Evolutionary conservation across 305 asterid species (phyloP), one percentile per base, ranked within the genome.

Genomic region (Fraxinus nigra): DNA sequence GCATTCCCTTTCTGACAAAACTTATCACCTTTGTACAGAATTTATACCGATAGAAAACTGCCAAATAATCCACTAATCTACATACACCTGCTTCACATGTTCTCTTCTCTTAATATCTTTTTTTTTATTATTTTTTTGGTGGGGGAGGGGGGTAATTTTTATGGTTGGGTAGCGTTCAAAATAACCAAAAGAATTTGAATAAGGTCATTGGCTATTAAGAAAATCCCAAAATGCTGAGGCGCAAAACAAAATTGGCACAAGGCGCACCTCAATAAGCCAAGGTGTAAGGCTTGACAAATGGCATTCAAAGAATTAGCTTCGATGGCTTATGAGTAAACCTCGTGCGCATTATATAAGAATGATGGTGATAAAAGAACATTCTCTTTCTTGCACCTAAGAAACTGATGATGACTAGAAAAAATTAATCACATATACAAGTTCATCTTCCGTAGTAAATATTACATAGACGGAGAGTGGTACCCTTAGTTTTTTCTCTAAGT

Each of bases 401-500:
- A 20, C 2, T 1, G 33, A 26, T 24, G 61, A 30, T 22, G 34
- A 16, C 30, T 4, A 81, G 43, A 35, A 51, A 78, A n/a, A 78
- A 80, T 20, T 26, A 46, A 37, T 77, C 76, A 65, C 40, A 72
- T 16, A 73, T 81, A 67, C 63, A 79, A 33, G 38, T 78, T 82
- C 67, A 61, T 18, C 37, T 24, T 65, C 73, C 2, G 34, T 9
- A 26, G 65, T 70, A 72, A 80, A 67, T 72, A 35, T 80, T 59
- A 69, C 74, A 43, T 10, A 72, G 3, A 79, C 8, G 20, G 69
- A 80, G 70, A 80, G 61, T 46, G 38, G 67, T 91, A 96, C 99
- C 92, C 99, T 92, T 75, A 92, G 80, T 87, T 93, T 96, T 84
- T 94, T 96, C 92, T 96, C 99, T 80, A 96, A 90, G 77, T 92